These are phyloP conservation scores for Geranium brycei DNA, from an alignment of 345 rosid genomes.

Conservation along the genomic window DNA sequence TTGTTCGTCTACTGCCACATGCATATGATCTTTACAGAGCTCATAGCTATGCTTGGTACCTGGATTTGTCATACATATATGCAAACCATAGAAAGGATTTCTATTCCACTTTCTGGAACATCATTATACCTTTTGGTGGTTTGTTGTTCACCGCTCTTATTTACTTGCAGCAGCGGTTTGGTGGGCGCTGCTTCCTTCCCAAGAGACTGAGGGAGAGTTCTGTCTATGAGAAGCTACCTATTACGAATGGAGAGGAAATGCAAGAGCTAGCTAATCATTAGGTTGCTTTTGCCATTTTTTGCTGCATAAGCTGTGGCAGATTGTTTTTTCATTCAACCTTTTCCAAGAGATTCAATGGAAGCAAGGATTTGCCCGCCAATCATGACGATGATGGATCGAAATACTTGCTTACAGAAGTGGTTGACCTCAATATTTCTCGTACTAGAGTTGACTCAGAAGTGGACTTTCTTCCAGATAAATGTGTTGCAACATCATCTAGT, in stretches of 20 bases:
- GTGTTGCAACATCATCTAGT: too few species aligned
- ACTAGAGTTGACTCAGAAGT: too few species aligned
- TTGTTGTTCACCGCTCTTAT: slow-evolving; percentile 41
- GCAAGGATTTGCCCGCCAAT: too few species aligned
- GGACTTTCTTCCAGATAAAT: too few species aligned
- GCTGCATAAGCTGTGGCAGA: neutral
- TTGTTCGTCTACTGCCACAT: slow-evolving; percentile 63
- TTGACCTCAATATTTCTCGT: too few species aligned
- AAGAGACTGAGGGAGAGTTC: slow-evolving; percentile 32
- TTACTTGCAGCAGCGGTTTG: slow-evolving; percentile 62
- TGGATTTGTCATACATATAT: slow-evolving; percentile 53
- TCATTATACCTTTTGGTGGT: slow-evolving; percentile 45
- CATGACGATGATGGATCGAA: too few species aligned
- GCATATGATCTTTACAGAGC: slow-evolving; percentile 79
- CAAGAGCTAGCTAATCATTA: slow-evolving; percentile 9
- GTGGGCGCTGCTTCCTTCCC: slow-evolving; percentile 54
- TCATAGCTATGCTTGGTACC: slow-evolving; percentile 37
- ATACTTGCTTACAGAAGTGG: too few species aligned
- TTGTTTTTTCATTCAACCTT: too few species aligned
- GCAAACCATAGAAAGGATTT: slow-evolving; percentile 68
- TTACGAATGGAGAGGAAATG: slow-evolving; percentile 22
- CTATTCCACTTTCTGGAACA: slow-evolving; percentile 77
- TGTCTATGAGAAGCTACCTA: slow-evolving; percentile 52
- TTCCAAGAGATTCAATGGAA: too few species aligned
- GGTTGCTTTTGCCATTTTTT: neutral